phyloP scores from a whole-genome alignment of 495 filamentous ascomycete species.

The Cenococcum geophilum region DNA sequence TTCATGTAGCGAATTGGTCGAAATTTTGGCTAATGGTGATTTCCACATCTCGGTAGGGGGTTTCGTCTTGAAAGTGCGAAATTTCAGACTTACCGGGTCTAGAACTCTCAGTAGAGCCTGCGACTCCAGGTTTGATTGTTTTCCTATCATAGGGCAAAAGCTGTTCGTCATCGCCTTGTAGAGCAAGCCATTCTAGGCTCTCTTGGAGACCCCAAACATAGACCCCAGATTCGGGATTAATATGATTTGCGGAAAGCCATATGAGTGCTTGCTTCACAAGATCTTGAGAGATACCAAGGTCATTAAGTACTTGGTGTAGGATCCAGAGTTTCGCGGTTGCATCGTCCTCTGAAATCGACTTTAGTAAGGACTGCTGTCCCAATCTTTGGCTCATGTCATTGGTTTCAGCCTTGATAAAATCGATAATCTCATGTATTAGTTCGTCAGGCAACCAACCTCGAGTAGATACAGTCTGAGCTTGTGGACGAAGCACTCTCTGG shows the following conservation, averaged over 20 bases:
- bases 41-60: too few relatives aligned
- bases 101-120: constrained; percentile 8
- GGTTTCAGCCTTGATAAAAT: constrained; percentile 44
- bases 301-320: constrained; percentile 59
- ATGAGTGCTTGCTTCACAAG: constrained; percentile 59
- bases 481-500: constrained; percentile 64
- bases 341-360: constrained; percentile 55
- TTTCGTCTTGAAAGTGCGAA: background rate
- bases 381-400: constrained; percentile 39
- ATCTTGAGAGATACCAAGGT: constrained; percentile 59
- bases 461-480: constrained; percentile 61
- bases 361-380: constrained; percentile 31
- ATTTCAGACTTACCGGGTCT: constrained; percentile 21
- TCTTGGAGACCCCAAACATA: constrained; percentile 77
- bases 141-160: constrained; percentile 62
- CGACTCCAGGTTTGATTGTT: constrained; percentile 35
- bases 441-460: constrained; percentile 74
- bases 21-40: too few relatives aligned
- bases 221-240: constrained; percentile 44
- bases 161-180: constrained; percentile 60
- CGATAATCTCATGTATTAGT: constrained; percentile 67
- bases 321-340: constrained; percentile 73
- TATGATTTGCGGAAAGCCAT: constrained; percentile 47
- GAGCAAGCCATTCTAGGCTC: constrained; percentile 77
- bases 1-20: too few relatives aligned